Evolutionary conservation across 2,329 filamentous ascomycete genomes (phyloP), one percentile per base, ranked within the genome.

Genomic region (Metarhizium anisopliae): DNA sequence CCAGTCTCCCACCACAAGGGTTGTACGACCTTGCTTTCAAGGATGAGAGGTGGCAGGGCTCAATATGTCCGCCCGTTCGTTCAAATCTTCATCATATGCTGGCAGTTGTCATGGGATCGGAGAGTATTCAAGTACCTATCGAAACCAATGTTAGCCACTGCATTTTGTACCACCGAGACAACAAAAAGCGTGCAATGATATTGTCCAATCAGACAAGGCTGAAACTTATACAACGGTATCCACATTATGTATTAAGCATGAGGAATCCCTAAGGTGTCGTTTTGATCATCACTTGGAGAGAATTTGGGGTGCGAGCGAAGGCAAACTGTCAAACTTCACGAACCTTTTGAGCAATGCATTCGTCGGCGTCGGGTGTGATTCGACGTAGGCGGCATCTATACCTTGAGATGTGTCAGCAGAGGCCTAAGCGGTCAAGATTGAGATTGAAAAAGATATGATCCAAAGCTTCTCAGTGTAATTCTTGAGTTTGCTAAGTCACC

Each of bases 61-160:
- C 79, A 72, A 74, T 81, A 81, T 84, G 81, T 83, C 81, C 81
- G 81, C 81, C 81, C 81, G 81, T 84, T 84, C 81, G 81, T 84
- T 83, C 81, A 84, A 83, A 71, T 72, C 73, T 79, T 84, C 81
- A 74, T 84, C 81, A 84, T 78, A 66, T 61, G 67, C 70, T 72
- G 66, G 60, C 57, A 49, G 40, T 51, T 51, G 42, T 59, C 43
- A 59, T 14, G 32, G 40, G 1, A 55, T 53, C 43, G 53, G 36
- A 30, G 25, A 32, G 38, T 36, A 18, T 42, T 35, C 42, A 61
- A 53, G 59, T 80, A 80, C 77, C 78, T 81, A 63, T 65, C 64
- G 59, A 61, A 62, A 57, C 53, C n/a, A 56, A 55, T 59, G 71
- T 77, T 72, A 77, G 72, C 68, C 65, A 64, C 59, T 54, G 25